Evolutionary conservation across 495 filamentous ascomycete genomes (phyloP).

Genomic region (Cairneyella variabilis): DNA sequence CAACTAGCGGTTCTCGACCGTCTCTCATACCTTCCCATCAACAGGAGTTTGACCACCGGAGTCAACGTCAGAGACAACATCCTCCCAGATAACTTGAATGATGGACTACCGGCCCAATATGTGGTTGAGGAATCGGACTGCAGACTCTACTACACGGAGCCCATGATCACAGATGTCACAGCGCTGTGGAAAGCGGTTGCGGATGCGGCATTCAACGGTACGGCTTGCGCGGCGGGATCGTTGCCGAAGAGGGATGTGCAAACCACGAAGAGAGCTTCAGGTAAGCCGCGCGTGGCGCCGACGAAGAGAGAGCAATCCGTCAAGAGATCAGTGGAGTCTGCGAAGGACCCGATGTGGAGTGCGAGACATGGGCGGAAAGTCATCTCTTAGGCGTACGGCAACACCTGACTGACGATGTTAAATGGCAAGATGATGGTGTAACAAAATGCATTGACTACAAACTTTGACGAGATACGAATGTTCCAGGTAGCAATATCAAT

Average conservation of each 20-base stretch:
- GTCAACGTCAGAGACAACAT: conserved; percentile 43
- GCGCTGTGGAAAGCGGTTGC: conserved; percentile 23
- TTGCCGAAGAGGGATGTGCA: conserved; percentile 8
- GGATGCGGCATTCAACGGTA: conserved; percentile 17
- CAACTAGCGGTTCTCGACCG: conserved; percentile 8
- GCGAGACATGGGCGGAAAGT: neutral
- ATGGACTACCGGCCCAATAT: conserved; percentile 26
- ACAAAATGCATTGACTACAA: too few relatives aligned
- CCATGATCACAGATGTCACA: conserved; percentile 22
- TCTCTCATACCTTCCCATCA: conserved; percentile 8
- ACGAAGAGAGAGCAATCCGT: neutral
- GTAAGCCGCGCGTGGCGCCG: neutral
- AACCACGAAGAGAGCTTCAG: neutral
- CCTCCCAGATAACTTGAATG: conserved; percentile 30
- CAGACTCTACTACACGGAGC: conserved; percentile 19
- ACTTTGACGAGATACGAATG: too few relatives aligned
- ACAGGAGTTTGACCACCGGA: conserved; percentile 2
- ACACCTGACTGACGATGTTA: too few relatives aligned
- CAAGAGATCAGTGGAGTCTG: neutral
- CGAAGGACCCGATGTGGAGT: neutral
- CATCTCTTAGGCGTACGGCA: too few relatives aligned
- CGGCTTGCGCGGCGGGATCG: conserved; percentile 3
- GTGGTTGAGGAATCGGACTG: conserved; percentile 23
- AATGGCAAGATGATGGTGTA: too few relatives aligned
- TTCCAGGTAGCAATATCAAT: too few relatives aligned